Percentiles rank a stretch among this genome's conserved stretches.
Conservation (phyloP, 129 eudicot species). For the Artemisia annua region DNA sequence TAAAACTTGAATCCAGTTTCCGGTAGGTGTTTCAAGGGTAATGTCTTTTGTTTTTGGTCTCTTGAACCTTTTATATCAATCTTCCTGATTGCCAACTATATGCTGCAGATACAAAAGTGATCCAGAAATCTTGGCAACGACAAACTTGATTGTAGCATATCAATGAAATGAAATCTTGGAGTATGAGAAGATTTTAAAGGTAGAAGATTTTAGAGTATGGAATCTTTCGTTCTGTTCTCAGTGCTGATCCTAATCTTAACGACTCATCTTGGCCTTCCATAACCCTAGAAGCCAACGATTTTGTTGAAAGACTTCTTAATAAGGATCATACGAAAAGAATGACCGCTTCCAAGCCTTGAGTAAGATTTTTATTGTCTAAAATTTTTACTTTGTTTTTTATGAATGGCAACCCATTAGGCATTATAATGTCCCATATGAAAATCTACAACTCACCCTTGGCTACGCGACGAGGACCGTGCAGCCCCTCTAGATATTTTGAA, state of each 20-base stretch:
- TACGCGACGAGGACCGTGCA: conserved; percentile 55
- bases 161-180: no score
- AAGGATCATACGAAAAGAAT: conserved; percentile 83
- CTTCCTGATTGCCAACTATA: no score
- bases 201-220: no score
- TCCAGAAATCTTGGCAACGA: no score
- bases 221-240: conserved; percentile 73
- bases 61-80: no score
- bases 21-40: no score
- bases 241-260: conserved; percentile 77
- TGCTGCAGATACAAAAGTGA: no score
- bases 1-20: no score
- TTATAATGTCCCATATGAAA: not conserved
- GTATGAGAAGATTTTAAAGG: no score
- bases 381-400: not conserved
- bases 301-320: conserved; percentile 72
- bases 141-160: no score
- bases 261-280: conserved; percentile 82
- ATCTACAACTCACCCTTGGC: conserved; percentile 94
- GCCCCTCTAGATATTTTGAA: conserved; percentile 72
- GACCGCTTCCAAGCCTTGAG: conserved; percentile 84
- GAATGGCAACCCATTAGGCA: not conserved
- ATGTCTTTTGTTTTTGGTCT: no score
- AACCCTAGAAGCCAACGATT: conserved; percentile 75
- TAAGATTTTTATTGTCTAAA: conserved; percentile 24